Base-by-base conservation (phyloP, 1,284 basidiomycete genomes). In the Blastosporella zonata region DNA sequence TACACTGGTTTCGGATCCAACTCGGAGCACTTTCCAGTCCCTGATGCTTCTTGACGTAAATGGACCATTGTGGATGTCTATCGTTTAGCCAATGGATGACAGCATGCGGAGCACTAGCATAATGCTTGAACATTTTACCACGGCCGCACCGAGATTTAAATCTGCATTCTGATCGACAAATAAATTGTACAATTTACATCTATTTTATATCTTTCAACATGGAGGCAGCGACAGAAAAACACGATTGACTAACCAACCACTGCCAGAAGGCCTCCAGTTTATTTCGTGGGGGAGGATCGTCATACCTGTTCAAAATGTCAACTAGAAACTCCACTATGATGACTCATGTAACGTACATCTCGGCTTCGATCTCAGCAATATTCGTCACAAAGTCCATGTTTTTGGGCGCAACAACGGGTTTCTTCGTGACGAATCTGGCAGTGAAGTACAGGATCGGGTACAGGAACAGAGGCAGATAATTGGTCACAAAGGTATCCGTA, bases 361-460 rank as follows among this genome's bases (percentile, higher is more conserved):
- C 81, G 0, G 82, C 84, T 58, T 87, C 83, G 40, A 92, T 85
- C 65, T 90, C 82, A 34, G 79, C 84, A 45, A 89, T 71, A 49
- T 84, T 79, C 6, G 75, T 73, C 46, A 83, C 66, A 59, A 96
- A 91, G 68, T 95, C 93, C 81, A 95, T 90, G 27, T 93, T 79
- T 20, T 73, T 62, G 6, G 79, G 59, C 36, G 62, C 68, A 23
- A 83, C 67, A 12, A 72, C 64, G 8, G 75, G 68, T 21, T 69
- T 63, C 23, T 20, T 41, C 4, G 34, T 46, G 7, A n/a, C 13
- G 6, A 43, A 27, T 20, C 43, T 46, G 22, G 44, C 47, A 29
- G 23, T 10, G 12, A 6, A 18, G 27, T 53, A 53, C n/a, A 53
- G 28, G 18, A 46, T 13, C 6, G 47, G 48, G 22, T 43, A 53